Conservation (phyloP, 805 yeast genomes). For the Candida multigemmis region DNA sequence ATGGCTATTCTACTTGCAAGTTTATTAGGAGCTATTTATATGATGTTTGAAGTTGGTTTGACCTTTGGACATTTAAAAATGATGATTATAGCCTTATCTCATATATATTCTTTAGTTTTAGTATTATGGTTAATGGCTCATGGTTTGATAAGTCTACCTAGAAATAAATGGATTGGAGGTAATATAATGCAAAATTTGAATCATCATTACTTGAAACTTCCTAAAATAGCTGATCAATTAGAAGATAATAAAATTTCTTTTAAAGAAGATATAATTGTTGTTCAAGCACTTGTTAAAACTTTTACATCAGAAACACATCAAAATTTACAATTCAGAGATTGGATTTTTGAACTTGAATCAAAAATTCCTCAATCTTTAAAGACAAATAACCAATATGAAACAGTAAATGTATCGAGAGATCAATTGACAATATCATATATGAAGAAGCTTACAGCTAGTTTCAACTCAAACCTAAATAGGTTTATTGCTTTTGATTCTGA, state of each 20-base stretch:
- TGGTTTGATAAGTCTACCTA: conserved; percentile 64
- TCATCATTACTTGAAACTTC: conserved; percentile 43
- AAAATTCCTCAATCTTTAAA: conserved; percentile 31
- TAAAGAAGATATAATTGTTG: conserved; percentile 54
- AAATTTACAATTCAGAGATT: conserved; percentile 42
- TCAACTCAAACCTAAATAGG: conserved; percentile 44
- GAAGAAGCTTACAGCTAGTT: conserved; percentile 39
- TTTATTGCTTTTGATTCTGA: conserved; percentile 48
- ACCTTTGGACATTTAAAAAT: conserved; percentile 49
- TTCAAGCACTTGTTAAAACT: conserved; percentile 40
- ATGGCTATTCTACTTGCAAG: conserved; percentile 45
- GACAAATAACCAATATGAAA: conserved; percentile 10
- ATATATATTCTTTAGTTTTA: conserved; percentile 62
- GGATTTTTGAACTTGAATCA: conserved; percentile 54
- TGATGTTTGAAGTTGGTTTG: conserved; percentile 42
- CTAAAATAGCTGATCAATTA: conserved; percentile 46
- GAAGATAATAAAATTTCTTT: conserved; percentile 56
- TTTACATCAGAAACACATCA: conserved; percentile 20
- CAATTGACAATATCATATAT: conserved; percentile 36
- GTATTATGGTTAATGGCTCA: conserved; percentile 84
- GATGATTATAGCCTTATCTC: conserved; percentile 66
- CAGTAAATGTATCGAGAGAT: conserved; percentile 13
- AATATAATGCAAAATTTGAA: conserved; percentile 18
- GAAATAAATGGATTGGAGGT: conserved; percentile 33
- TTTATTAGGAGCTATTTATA: conserved; percentile 47